A percentile compares a stretch with the other conserved stretches of the same genome.
phyloP scores from a whole-genome alignment of 2,329 filamentous ascomycete genomes.

The Aspergillus alliaceus region DNA sequence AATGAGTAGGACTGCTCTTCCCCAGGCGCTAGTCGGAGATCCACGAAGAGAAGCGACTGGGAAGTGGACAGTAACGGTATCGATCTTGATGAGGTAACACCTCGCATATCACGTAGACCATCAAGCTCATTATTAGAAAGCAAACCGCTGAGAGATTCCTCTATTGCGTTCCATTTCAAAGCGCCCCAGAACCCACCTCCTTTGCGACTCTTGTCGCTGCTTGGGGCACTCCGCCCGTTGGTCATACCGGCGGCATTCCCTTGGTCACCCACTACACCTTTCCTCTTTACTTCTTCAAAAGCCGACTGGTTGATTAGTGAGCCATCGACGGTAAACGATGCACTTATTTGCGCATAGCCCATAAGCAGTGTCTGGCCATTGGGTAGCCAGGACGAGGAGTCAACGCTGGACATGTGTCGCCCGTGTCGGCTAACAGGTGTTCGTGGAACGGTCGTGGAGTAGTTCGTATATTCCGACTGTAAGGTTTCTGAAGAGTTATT shows the following conservation, averaged over 20 bases:
- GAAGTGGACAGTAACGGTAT: slow-evolving; percentile 92
- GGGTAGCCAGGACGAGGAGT: slow-evolving; percentile 22
- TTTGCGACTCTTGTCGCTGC: slow-evolving; percentile 52
- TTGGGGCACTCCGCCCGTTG: slow-evolving; percentile 51
- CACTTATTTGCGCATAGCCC: slow-evolving; percentile 93
- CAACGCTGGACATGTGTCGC: slow-evolving; percentile 47
- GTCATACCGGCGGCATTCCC: slow-evolving; percentile 72
- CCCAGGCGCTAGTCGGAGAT: slow-evolving; percentile 80
- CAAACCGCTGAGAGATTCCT: slow-evolving; percentile 82
- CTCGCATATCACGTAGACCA: slow-evolving; percentile 93
- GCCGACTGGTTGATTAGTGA: slow-evolving; percentile 84
- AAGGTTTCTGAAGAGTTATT: slow-evolving; percentile 94
- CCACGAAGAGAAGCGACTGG: slow-evolving; percentile 93
- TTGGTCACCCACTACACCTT: slow-evolving; percentile 84
- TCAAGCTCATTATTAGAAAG: slow-evolving; percentile 85
- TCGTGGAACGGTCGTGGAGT: slow-evolving; percentile 54
- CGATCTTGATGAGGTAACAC: slow-evolving; percentile 78
- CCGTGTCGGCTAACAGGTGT: slow-evolving; percentile 38
- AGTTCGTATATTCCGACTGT: slow-evolving; percentile 75
- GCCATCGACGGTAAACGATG: slow-evolving; percentile 87
- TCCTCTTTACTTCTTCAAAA: slow-evolving; percentile 95
- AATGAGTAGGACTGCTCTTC: slow-evolving; percentile 89
- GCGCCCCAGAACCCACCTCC: slow-evolving; percentile 77
- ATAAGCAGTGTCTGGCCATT: slow-evolving; percentile 80
- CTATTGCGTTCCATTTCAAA: slow-evolving; percentile 84